Conservation (phyloP, 2,329 filamentous ascomycete species). For the Colletotrichum destructivum region DNA sequence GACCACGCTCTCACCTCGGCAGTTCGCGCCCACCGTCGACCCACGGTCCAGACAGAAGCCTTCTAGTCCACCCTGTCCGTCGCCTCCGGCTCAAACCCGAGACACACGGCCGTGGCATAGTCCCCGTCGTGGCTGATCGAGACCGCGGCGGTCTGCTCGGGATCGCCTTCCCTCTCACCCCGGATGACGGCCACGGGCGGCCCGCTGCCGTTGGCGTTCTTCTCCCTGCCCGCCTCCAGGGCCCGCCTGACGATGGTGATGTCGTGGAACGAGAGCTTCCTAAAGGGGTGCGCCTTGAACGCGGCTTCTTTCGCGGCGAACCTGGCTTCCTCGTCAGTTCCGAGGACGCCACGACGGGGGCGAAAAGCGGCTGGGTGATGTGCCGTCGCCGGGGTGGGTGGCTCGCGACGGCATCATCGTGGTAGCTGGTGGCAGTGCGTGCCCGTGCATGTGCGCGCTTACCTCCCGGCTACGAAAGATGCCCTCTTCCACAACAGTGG, state of each 20-base stretch:
- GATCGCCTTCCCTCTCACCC: conserved; percentile 47
- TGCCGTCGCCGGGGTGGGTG: neutral
- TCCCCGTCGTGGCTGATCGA: conserved; percentile 92
- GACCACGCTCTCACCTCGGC: neutral
- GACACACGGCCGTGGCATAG: conserved; percentile 81
- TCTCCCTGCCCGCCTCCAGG: conserved; percentile 43
- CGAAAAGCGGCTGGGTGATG: neutral
- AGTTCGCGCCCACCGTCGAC: neutral
- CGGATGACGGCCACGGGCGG: conserved; percentile 63
- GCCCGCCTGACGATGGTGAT: conserved; percentile 60
- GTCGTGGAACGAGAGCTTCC: conserved; percentile 73
- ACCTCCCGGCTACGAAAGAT: conserved; percentile 63
- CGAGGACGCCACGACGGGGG: neutral
- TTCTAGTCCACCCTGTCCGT: neutral
- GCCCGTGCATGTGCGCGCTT: conserved; percentile 38
- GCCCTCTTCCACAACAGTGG: conserved; percentile 55
- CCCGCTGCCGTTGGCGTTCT: conserved; percentile 52
- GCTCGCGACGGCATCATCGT: neutral
- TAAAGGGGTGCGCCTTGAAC: conserved; percentile 78
- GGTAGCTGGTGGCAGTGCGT: neutral
- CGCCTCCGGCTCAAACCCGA: conserved; percentile 60
- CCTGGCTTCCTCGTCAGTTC: conserved; percentile 51
- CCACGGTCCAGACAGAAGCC: neutral
- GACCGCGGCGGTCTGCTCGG: conserved; percentile 73
- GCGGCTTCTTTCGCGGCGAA: conserved; percentile 83